phyloP scores from a whole-genome alignment of 768 basidiomycete species.

The Auriscalpium microsporum region DNA sequence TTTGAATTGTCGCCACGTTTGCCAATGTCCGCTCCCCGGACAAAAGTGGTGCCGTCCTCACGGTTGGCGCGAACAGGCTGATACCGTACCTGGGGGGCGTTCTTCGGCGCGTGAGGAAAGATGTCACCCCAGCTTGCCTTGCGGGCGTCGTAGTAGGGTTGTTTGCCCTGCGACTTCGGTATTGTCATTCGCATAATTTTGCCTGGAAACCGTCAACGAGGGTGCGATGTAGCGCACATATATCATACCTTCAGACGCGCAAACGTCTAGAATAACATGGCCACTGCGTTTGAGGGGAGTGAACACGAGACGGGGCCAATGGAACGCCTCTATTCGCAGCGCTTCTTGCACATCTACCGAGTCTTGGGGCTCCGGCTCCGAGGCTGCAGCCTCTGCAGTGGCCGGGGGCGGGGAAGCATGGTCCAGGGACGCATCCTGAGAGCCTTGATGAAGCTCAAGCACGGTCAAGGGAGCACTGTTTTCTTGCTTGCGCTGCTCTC shows the following conservation, averaged over 20 bases:
- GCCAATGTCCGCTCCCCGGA: constrained; percentile 45
- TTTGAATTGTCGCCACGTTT: constrained; percentile 32
- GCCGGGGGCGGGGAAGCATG: neutral
- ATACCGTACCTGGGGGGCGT: constrained; percentile 56
- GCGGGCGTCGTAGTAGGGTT: constrained; percentile 88
- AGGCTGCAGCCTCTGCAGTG: neutral
- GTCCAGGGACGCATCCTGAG: neutral
- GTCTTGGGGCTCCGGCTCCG: constrained; percentile 1
- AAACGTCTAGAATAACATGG: constrained; percentile 87
- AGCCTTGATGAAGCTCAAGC: constrained; percentile 16
- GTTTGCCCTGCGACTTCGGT: constrained; percentile 92
- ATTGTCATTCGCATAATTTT: constrained; percentile 88
- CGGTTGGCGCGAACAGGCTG: constrained; percentile 29
- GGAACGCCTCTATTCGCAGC: constrained; percentile 67
- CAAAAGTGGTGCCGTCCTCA: constrained; percentile 19
- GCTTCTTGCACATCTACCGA: constrained; percentile 38
- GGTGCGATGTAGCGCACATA: too few species aligned
- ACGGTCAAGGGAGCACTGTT: constrained; percentile 14
- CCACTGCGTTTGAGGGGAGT: constrained; percentile 90
- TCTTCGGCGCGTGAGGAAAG: constrained; percentile 87
- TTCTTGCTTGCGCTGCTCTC: constrained; percentile 30
- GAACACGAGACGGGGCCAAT: constrained; percentile 87
- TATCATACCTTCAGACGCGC: constrained; percentile 65
- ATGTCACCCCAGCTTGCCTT: constrained; percentile 93
- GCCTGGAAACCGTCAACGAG: constrained; percentile 36